These are phyloP conservation scores for Barnettozyma wickerhamii DNA, from an alignment of 805 yeast genomes.

Conservation along the genomic window DNA sequence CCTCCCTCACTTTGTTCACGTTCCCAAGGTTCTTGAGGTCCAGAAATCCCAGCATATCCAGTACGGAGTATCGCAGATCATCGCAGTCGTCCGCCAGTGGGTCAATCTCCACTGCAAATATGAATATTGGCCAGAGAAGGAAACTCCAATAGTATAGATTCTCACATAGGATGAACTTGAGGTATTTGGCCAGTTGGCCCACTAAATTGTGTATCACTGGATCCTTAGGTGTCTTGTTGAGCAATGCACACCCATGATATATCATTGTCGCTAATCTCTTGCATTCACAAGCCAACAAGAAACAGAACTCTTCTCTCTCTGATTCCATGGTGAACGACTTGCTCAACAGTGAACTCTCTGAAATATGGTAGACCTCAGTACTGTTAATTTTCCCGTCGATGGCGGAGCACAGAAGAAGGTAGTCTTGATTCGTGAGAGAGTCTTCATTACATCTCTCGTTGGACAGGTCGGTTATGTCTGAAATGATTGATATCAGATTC, in stretches of 20 bases:
- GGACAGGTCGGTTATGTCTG: slow-evolving; percentile 11
- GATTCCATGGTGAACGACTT: neutral
- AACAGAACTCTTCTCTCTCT: slow-evolving; percentile 7
- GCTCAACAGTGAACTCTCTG: neutral
- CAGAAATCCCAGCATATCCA: slow-evolving; percentile 4
- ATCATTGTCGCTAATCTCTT: slow-evolving; percentile 7
- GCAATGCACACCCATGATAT: slow-evolving; percentile 5
- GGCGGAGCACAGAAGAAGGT: neutral
- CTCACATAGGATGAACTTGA: slow-evolving; percentile 6
- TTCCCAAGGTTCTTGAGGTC: slow-evolving; percentile 8
- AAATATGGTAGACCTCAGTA: neutral
- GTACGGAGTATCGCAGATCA: slow-evolving; percentile 1
- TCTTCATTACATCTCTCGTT: slow-evolving; percentile 4
- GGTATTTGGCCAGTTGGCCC: neutral
- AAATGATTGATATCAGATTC: slow-evolving; percentile 4
- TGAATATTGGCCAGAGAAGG: slow-evolving; percentile 11
- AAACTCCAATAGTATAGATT: slow-evolving; percentile 8
- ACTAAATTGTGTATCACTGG: neutral
- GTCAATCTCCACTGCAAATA: slow-evolving; percentile 4
- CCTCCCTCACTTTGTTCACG: slow-evolving; percentile 8
- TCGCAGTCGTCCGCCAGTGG: slow-evolving; percentile 4
- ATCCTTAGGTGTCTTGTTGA: slow-evolving; percentile 7
- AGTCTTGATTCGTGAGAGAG: neutral
- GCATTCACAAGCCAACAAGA: slow-evolving; percentile 9
- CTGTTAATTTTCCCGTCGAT: neutral